Evolutionary conservation across 2,329 filamentous ascomycete genomes (phyloP), one percentile per base, ranked within the genome.

Genomic region (Pseudopithomyces chartarum): DNA sequence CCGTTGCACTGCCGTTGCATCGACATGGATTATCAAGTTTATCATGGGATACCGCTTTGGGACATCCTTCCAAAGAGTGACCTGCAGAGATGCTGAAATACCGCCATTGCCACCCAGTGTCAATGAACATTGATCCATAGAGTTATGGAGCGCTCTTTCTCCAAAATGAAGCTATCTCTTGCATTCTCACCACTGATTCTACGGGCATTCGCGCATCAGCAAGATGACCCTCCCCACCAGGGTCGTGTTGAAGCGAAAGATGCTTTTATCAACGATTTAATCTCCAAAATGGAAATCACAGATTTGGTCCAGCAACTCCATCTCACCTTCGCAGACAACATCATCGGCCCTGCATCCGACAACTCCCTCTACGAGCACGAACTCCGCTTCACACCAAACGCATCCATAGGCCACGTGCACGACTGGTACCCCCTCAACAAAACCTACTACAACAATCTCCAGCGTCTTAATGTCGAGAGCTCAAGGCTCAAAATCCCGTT

Each of bases 341-440:
- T 80, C 29, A 66, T 80, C 5, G 78, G 78, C 2, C 67, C 71
- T 11, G 61, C 74, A 5, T 73, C 73, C 2, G 66, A 75, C 13
- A 76, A 79, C 61, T 75, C 73, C 32, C 69, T 78, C 29, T 79
- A 78, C 52, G 75, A 78, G 38, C 63, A 69, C 47, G 71, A 73
- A 12, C 71, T 78, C 71, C 69, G 69, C 26, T 68, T 73, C 39
- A 74, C 69, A 32, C 76, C 77, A 0, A 70, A 68, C 32, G 75
- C 78, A 3, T 70, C 76, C 2, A 72, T 81, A 45, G 78, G 78
- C 8, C 63, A 76, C 3, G 71, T 80, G 49, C 78, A 80, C 47
- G 78, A 80, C 58, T 78, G 76, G 73, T 81, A 80, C 48, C 68
- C 76, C 2, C 70, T 78, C 0, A 80, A 80, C 47, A 77, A 68